phyloP scores from a whole-genome alignment of 352 stramenopile species.

The Phytophthora ramorum region DNA sequence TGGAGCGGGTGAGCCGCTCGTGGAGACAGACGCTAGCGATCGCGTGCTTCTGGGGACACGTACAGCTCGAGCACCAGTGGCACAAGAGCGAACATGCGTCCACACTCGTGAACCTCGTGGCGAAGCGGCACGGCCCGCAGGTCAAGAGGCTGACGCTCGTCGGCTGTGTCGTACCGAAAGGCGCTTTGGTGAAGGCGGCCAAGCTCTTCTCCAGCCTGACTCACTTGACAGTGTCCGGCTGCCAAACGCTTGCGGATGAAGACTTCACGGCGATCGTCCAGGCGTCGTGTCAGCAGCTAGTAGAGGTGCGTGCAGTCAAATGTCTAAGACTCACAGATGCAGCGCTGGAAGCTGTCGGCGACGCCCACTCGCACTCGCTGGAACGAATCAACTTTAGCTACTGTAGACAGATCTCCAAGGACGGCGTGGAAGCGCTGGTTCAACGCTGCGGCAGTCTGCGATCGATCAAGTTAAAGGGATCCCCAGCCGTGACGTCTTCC shows the following conservation, averaged over 20 bases:
- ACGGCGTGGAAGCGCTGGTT: slow-evolving; percentile 42
- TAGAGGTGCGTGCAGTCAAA: slow-evolving; percentile 57
- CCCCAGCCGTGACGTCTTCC: slow-evolving; percentile 55
- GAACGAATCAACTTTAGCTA: slow-evolving; percentile 65
- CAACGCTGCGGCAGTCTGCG: slow-evolving; percentile 35
- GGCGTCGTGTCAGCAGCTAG: slow-evolving; percentile 42
- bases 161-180: slow-evolving; percentile 53
- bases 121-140: slow-evolving; percentile 45
- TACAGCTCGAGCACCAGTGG: slow-evolving; percentile 45
- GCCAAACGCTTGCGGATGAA: slow-evolving; percentile 55
- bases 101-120: slow-evolving; percentile 36
- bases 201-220: slow-evolving; percentile 42
- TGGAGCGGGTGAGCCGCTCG: slow-evolving; percentile 49
- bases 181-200: slow-evolving; percentile 39
- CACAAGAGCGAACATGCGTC: slow-evolving; percentile 36
- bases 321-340: slow-evolving; percentile 61
- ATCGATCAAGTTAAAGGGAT: slow-evolving; percentile 62
- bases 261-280: slow-evolving; percentile 49
- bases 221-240: slow-evolving; percentile 60
- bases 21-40: slow-evolving; percentile 46
- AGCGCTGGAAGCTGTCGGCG: slow-evolving; percentile 33
- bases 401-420: slow-evolving; percentile 56
- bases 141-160: slow-evolving; percentile 51
- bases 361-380: slow-evolving; percentile 43
- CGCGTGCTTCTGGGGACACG: slow-evolving; percentile 39